Evolutionary conservation across 495 filamentous ascomycete genomes (phyloP).

Genomic region (Tuber melanosporum): DNA sequence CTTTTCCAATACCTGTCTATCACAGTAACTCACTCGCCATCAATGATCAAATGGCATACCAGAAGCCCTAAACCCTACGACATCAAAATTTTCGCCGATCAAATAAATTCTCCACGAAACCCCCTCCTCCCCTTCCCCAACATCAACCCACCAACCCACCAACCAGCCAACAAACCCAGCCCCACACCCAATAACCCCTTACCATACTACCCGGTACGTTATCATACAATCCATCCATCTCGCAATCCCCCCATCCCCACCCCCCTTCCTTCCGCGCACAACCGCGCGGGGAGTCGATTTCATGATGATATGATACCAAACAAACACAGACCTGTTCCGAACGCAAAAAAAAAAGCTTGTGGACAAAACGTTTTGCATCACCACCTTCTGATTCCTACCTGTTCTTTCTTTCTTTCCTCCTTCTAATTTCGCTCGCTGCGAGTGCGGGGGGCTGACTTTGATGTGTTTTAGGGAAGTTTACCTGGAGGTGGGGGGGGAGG

Average conservation of each 20-base stretch:
- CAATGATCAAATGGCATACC: too few species aligned
- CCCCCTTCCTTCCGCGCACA: not conserved
- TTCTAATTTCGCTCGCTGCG: not conserved
- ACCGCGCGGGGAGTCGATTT: not conserved
- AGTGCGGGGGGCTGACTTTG: not conserved
- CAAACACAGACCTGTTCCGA: conserved; percentile 29
- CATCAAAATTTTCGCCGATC: too few species aligned
- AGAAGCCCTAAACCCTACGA: too few species aligned
- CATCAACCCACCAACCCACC: too few species aligned
- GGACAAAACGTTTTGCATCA: conserved; percentile 28
- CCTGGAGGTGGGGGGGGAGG: not conserved
- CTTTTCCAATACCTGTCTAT: too few species aligned
- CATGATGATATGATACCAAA: conserved; percentile 19
- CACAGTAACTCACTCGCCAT: too few species aligned
- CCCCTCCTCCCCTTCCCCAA: too few species aligned
- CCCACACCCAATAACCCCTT: not conserved
- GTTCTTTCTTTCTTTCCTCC: not conserved
- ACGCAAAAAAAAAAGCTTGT: conserved; percentile 16
- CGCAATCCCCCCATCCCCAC: not conserved
- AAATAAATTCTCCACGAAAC: too few species aligned
- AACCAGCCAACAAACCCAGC: not conserved
- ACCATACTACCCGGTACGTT: too few species aligned
- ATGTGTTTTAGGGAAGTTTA: not conserved
- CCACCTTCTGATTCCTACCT: conserved; percentile 24
- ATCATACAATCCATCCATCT: too few species aligned